Evolutionary conservation across 352 stramenopile genomes (phyloP), one percentile per base, ranked within the genome.

Genomic region (Phytophthora litchii): DNA sequence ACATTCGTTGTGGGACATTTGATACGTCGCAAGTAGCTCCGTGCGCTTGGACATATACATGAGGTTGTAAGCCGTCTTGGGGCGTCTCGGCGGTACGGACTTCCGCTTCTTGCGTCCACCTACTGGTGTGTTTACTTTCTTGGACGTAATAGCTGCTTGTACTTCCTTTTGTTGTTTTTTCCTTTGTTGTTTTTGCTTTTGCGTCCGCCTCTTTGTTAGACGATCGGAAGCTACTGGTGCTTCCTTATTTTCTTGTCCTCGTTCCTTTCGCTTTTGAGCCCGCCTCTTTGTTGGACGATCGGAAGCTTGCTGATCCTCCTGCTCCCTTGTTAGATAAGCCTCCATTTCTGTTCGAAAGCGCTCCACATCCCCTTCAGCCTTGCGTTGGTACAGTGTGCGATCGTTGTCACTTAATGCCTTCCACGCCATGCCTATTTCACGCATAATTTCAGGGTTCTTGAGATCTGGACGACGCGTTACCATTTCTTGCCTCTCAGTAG

Each of bases 1-100:
- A 44, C 74, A 86, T 47, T 89, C 75, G 46, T 89, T 87, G 61
- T 89, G 77, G 13, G 75, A 80, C 54, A 89, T 78, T 53, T 89
- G 72, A 42, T 86, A 84, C 16, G 62, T 66, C 11, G 59, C 54
- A 38, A 86, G 67, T 8, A 89, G 54, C 54, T 89, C 75, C 1
- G 62, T 61, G 20, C 74, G 76, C 64, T 82, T 78, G 2, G 72
- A 74, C 61, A 87, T 73, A 43, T 81, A 86, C 75, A 86, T 87
- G 20, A 87, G 62, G 47, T 87, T 87, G 64, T 80, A 86, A 12
- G 77, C 77, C 8, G 74, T 83, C 43, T 84, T 70, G 2, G 74
- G 74, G 1, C 60, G 65, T 0, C 70, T 67, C 10, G 76, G 76
- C 3, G 48, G 44, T 14, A 38, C 44, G 12, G 47, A 25, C 36